Evolutionary conservation across 352 stramenopile species (phyloP), one percentile per base, ranked within the genome.

Genomic region (Achlya hypogyna): DNA sequence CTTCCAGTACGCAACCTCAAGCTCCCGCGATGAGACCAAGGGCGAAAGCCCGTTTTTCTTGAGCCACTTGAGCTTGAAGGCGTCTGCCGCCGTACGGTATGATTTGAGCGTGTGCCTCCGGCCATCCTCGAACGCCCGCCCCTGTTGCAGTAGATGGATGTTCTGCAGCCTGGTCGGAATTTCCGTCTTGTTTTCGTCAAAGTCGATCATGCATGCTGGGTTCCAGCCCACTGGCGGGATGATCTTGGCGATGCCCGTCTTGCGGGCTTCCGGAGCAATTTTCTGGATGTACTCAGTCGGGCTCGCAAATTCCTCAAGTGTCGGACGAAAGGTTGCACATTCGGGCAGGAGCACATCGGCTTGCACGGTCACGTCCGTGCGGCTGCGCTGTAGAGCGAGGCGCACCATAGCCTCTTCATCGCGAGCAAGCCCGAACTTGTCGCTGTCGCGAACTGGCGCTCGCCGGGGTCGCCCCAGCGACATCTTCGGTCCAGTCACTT

Each of bases 211-310:
- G 66, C 86, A 90, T 18, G 75, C 65, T 9, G 90, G 91, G 22
- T 88, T 89, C 93, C 93, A 99, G 14, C 92, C 96, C n/a, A 73
- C 69, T 0, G 97, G 97, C 42, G 97, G 96, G 1, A 99, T 91
- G 70, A 99, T 99, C 76, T 98, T 99, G 74, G 87, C 97, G 58
- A 99, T 98, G n/a, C 96, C 97, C 69, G 79, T 87, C 20, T 70
- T 74, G 28, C 79, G 65, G 0, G 78, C 84, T 65, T 76, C 27
- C 25, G 52, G 28, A 23, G 67, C 69, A n/a, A 69, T 89, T 81
- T 73, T 84, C 2, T 75, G 65, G 53, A 97, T 97, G 73, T 97
- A 97, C 69, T 77, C 80, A 65, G 96, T 87, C 6, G 89, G 88
- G 56, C 93, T 80, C 9, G 79, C 75, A 65, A 96, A 97, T 67